phyloP scores from a whole-genome alignment of 139 green algal species.

The Chlorella sorokiniana region DNA sequence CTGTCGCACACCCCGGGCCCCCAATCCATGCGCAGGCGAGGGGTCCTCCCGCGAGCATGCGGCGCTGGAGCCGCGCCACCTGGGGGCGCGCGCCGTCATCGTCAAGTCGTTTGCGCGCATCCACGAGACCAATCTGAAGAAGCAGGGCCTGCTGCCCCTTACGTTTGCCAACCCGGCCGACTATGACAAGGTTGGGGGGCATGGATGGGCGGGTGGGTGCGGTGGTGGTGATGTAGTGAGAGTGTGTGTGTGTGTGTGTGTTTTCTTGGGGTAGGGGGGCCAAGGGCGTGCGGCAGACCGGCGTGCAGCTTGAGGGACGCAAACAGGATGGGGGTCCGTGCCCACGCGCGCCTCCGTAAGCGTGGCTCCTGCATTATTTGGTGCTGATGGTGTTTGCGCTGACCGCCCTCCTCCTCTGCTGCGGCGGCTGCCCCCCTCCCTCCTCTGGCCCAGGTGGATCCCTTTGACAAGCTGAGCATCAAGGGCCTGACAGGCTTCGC shows the following conservation, averaged over 20 bases:
- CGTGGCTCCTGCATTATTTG: no score
- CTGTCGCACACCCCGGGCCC: neutral
- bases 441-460: constrained; percentile 40
- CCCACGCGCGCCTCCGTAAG: no score
- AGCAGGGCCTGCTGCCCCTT: constrained; percentile 90
- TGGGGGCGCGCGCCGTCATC: constrained; percentile 88
- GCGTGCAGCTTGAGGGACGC: neutral
- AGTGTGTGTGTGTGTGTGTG: neutral
- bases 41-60: constrained; percentile 91
- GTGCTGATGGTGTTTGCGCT: no score
- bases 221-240: neutral
- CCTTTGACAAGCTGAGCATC: constrained; percentile 80
- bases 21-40: constrained; percentile 54
- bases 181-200: constrained; percentile 85
- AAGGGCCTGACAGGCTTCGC: constrained; percentile 76
- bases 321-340: no score
- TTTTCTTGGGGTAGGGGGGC: neutral
- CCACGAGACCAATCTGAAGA: constrained; percentile 98
- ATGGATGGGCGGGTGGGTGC: neutral
- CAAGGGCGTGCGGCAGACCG: no score
- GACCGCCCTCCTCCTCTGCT: neutral
- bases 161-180: constrained; percentile 89
- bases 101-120: constrained; percentile 97
- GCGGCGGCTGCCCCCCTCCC: neutral
- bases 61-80: constrained; percentile 92